phyloP scores from a whole-genome alignment of 495 filamentous ascomycete species.

The Recurvomyces mirabilis region DNA sequence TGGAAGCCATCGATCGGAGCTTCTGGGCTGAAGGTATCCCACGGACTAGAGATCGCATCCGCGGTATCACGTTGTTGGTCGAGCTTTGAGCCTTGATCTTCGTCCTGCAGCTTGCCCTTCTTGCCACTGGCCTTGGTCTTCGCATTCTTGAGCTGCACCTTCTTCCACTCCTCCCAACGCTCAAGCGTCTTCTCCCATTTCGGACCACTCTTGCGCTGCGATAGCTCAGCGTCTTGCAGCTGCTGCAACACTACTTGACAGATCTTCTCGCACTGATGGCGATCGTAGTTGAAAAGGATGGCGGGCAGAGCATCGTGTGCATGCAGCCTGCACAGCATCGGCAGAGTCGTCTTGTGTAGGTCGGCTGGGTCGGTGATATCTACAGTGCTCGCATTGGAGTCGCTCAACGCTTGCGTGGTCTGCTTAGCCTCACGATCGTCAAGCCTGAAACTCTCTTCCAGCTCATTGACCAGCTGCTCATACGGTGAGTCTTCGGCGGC shows the following conservation, averaged over 20 bases:
- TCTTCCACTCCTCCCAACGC: slow-evolving; percentile 43
- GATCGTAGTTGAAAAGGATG: slow-evolving; percentile 67
- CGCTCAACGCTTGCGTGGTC: neutral
- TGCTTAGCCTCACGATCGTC: slow-evolving; percentile 1
- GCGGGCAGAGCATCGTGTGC: slow-evolving; percentile 55
- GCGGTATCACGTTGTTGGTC: slow-evolving; percentile 45
- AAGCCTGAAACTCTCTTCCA: slow-evolving; percentile 22
- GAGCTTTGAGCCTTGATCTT: slow-evolving; percentile 38
- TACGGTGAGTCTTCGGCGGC: slow-evolving; percentile 48
- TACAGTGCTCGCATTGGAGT: neutral
- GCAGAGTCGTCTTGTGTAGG: slow-evolving; percentile 41
- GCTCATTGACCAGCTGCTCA: slow-evolving; percentile 37
- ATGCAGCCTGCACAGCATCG: slow-evolving; percentile 51
- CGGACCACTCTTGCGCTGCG: slow-evolving; percentile 43
- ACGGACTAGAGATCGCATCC: slow-evolving; percentile 40
- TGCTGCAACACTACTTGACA: slow-evolving; percentile 37
- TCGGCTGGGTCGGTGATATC: slow-evolving; percentile 18
- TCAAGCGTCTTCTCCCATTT: slow-evolving; percentile 49
- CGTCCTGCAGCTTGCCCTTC: slow-evolving; percentile 30
- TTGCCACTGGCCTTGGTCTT: slow-evolving; percentile 33
- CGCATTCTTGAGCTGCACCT: slow-evolving; percentile 28
- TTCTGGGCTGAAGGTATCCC: slow-evolving; percentile 53
- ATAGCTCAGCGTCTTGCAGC: slow-evolving; percentile 41
- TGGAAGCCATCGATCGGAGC: slow-evolving; percentile 50
- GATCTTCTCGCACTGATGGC: slow-evolving; percentile 49